phyloP scores from a whole-genome alignment of 306 rosid genomes.

The Citrullus mucosospermus region DNA sequence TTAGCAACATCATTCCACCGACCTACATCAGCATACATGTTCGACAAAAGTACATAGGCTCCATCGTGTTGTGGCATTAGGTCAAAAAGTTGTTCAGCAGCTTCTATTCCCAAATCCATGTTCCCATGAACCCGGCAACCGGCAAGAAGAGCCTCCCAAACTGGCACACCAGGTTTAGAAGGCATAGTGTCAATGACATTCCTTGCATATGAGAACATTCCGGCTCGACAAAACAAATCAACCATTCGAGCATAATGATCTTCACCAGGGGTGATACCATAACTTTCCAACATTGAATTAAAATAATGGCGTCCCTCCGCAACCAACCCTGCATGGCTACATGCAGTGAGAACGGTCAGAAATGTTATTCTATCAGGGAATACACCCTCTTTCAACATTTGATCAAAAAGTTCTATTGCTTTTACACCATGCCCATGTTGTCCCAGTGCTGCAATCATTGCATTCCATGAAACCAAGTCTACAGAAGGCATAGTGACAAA shows the following conservation, averaged over 20 bases:
- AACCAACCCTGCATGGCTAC: slow-evolving; percentile 12
- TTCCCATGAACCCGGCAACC: slow-evolving; percentile 12
- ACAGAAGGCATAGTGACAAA: background rate
- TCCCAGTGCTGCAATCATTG: background rate
- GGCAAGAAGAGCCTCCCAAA: slow-evolving; percentile 2
- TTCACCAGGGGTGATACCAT: slow-evolving; percentile 6
- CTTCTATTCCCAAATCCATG: slow-evolving; percentile 11
- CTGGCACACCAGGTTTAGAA: background rate
- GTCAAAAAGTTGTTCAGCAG: slow-evolving; percentile 13
- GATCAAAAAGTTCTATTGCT: slow-evolving; percentile 10
- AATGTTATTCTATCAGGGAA: slow-evolving; percentile 15
- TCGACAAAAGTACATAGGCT: background rate
- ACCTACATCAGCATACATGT: background rate
- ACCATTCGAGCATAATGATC: slow-evolving; percentile 1
- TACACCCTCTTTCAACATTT: slow-evolving; percentile 9
- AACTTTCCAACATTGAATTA: background rate
- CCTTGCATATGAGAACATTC: slow-evolving; percentile 9
- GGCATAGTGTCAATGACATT: slow-evolving; percentile 9
- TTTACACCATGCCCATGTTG: slow-evolving; percentile 12
- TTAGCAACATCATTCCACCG: slow-evolving; percentile 9
- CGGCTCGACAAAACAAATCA: background rate
- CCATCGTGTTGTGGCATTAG: slow-evolving; percentile 12
- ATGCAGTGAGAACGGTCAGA: slow-evolving; percentile 11
- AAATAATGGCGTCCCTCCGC: slow-evolving; percentile 10
- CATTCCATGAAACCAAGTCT: background rate